Evolutionary conservation across 1,284 basidiomycete species (phyloP).

Genomic region (Puccinia horiana): DNA sequence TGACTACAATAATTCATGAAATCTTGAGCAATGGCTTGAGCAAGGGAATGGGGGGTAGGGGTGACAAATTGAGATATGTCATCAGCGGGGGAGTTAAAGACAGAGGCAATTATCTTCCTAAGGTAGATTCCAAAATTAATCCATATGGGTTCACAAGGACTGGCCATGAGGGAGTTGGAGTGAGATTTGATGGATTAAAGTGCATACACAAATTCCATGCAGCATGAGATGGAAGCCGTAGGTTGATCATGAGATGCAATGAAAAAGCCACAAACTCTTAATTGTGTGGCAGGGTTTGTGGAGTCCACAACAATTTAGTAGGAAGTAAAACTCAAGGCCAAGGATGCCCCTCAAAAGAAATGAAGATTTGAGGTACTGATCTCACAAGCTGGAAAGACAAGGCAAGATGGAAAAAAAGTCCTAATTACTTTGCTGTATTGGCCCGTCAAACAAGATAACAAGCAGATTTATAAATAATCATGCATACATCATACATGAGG

Average conservation of each 20-base stretch:
- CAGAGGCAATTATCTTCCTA: not conserved
- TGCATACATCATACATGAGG: no score
- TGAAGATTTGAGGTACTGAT: no score
- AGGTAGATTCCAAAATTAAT: not conserved
- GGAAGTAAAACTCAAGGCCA: no score
- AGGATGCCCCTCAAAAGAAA: no score
- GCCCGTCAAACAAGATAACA: no score
- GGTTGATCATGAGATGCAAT: not conserved
- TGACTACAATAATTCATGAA: not conserved
- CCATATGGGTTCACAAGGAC: not conserved
- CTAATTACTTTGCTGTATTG: no score
- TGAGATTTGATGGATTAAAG: not conserved
- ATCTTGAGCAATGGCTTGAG: conserved; percentile 3
- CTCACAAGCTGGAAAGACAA: no score
- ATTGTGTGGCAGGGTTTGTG: no score
- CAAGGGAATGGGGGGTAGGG: not conserved
- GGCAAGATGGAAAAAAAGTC: no score
- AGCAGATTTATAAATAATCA: no score
- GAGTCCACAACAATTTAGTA: no score
- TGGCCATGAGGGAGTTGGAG: not conserved
- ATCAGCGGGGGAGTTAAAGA: not conserved
- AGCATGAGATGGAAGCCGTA: not conserved
- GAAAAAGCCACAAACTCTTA: not conserved
- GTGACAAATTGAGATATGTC: not conserved
- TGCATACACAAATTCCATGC: not conserved